Base-by-base conservation (phyloP, 2,329 filamentous ascomycete genomes). In the Botrytis squamosa region DNA sequence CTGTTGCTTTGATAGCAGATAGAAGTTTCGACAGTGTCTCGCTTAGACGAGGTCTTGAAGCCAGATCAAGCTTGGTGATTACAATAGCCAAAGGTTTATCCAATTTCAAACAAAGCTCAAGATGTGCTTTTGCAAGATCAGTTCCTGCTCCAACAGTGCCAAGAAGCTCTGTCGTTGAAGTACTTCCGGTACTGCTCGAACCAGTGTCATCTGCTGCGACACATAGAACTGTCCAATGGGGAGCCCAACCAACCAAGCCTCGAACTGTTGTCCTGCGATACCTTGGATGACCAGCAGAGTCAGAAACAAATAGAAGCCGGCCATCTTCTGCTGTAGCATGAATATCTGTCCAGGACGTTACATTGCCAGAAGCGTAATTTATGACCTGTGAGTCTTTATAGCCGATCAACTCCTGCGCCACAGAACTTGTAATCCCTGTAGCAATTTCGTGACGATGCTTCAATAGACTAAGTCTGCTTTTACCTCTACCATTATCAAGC, bases 341-440 rank as follows among this genome's bases (percentile, higher is more conserved):
- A 70, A 98, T 96, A 81, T 98, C 95, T 71, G 93, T 91, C 96
- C 96, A 99, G 0, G 94, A 95, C 74, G 94, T 93, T 65, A 98
- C 91, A 80, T 97, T 94, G 22, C 91, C 91, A 74, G 92, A 91
- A 4, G 93, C 91, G 81, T 97, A 98, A 81, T 97, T 98, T 79
- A 97, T 86, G 57, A 96, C 84, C 29, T 85, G 81, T 12, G 74
- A 80, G 6, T 85, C 84, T 60, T 88, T 86, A 81, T 98, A 99
- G 12, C 96, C 96, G 75, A 99, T 88, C 16, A 99, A 86, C 81
- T 98, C 96, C 80, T 98, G 95, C 0, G 96, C 93, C 63, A 99
- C 92, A 9, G 95, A 98, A 80, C 94, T 98, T 1, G 96, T 99
- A 76, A 97, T 87, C 0, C 96, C 96, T 3, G 95, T 97, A 4